A percentile compares a stretch with the other conserved stretches of the same genome.
These are phyloP conservation scores for Colletotrichum agaves DNA, from an alignment of 2,329 filamentous ascomycete genomes.

Conservation along the genomic window DNA sequence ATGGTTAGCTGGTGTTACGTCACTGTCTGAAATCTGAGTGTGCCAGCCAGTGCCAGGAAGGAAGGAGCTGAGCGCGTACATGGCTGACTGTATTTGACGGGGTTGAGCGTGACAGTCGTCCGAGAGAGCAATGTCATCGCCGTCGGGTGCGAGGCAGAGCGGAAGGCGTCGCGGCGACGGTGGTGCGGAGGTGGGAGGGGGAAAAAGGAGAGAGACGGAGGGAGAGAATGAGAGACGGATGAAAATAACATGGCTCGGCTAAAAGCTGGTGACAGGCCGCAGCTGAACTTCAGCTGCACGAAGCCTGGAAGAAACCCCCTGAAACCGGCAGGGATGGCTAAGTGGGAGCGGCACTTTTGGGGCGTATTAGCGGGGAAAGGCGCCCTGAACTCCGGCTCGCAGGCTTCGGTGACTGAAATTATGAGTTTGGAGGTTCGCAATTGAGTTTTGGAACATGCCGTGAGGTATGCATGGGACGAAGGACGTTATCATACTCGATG, in stretches of 20 bases:
- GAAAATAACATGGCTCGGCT: conserved; percentile 9
- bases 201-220: no score
- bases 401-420: no score
- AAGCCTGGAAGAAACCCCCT: conserved; percentile 25
- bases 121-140: not conserved
- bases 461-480: not conserved
- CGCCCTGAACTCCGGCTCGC: no score
- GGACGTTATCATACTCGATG: no score
- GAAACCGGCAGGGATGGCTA: conserved; percentile 21
- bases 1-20: conserved; percentile 8
- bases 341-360: not conserved
- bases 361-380: conserved; percentile 24
- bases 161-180: not conserved
- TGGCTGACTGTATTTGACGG: not conserved
- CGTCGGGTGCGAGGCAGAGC: not conserved
- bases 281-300: conserved; percentile 18
- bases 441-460: no score
- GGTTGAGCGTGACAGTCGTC: not conserved
- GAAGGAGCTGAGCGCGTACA: not conserved
- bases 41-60: not conserved
- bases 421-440: no score
- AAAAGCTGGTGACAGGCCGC: conserved; percentile 24
- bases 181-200: not conserved
- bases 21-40: not conserved
- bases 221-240: conserved; percentile 9